Base-by-base conservation (phyloP, 2,329 filamentous ascomycete species). In the Fusarium sp. region DNA sequence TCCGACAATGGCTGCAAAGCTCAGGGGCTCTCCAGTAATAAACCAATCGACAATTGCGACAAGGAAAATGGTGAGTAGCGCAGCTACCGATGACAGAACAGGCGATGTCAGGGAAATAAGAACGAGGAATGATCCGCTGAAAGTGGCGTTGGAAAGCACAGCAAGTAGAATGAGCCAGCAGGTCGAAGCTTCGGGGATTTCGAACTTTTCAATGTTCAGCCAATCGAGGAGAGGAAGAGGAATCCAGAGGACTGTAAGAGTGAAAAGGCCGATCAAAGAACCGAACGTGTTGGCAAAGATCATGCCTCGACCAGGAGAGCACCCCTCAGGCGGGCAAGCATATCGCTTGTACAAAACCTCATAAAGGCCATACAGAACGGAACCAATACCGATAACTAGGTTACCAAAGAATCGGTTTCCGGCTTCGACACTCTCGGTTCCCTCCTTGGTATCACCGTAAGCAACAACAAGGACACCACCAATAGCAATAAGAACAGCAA, bases 201-300 rank as follows among this genome's bases (percentile, higher is more conserved):
- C 92, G 77, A 99, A 99, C 1, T 78, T 87, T 82, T 99, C 96
- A 76, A 92, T 86, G 1, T 93, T 93, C 13, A 90, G 84, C 64
- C 90, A 81, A 80, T 99, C 94, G 32, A 99, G 83, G 32, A 98
- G 82, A 0, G 95, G 95, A 11, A 99, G 79, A 2, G 96, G 96
- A 48, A 98, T 89, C 96, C 96, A 99, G 6, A 99, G 87, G 9
- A 98, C 92, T 1, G 88, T 81, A 27, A 98, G 81, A 0, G 96
- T 99, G 78, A 98, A 98, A 9, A 85, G 76, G 4, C 96, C 96
- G 69, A 99, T 96, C 77, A 95, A 84, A 70, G 90, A 93, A 57
- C 94, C 96, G 76, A 98, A 96, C 0, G 92, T 91, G 78, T 97
- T 98, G 75, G 96, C 94, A 74, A 99, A 98, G 65, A 98, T 90